Evolutionary conservation across 2,329 filamentous ascomycete genomes (phyloP), one percentile per base, ranked within the genome.

Genomic region (Paramyrothecium roridum): DNA sequence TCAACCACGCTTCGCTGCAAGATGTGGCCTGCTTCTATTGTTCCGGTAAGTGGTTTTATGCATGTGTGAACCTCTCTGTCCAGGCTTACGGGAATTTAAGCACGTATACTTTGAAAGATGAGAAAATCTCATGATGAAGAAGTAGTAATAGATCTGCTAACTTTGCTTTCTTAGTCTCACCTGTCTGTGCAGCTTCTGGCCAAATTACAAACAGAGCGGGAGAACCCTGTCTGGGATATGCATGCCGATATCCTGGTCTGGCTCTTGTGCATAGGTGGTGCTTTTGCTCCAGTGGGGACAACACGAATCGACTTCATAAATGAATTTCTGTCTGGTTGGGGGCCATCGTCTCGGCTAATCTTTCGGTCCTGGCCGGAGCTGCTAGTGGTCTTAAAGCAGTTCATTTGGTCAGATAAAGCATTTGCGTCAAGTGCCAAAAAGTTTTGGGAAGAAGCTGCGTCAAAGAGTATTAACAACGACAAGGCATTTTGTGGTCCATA

Each of bases 351-450:
- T 61, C 8, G 50, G 26, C 53, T 53, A 16, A 22, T 55, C 21
- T 65, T 66, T 53, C 48, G 7, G 12, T 70, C 73, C 47, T 74
- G 70, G 70, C 22, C 61, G 8, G 65, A 67, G 43, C 20, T 74
- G 21, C 59, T 67, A 26, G 47, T 48, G 17, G 63, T 70, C 21
- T 52, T 76, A 45, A 65, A 63, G 50, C 62, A 62, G 26, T 76
- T 75, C 49, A 70, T 72, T 37, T 77, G 74, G 73, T 76, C 73
- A 11, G 68, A 74, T 2, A 65, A 61, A 3, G 72, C 70, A 30
- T 76, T 75, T 51, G 13, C 53, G 47, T 40, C 55, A 3, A 64
- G 67, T 2, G 65, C 70, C 0, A 66, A 65, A 48, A 57, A 46
- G 2, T 67, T 76, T 48, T 74, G 68, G 70, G 61, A 67, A 51